phyloP scores from a whole-genome alignment of 345 rosid genomes.

The Acer saccharum region DNA sequence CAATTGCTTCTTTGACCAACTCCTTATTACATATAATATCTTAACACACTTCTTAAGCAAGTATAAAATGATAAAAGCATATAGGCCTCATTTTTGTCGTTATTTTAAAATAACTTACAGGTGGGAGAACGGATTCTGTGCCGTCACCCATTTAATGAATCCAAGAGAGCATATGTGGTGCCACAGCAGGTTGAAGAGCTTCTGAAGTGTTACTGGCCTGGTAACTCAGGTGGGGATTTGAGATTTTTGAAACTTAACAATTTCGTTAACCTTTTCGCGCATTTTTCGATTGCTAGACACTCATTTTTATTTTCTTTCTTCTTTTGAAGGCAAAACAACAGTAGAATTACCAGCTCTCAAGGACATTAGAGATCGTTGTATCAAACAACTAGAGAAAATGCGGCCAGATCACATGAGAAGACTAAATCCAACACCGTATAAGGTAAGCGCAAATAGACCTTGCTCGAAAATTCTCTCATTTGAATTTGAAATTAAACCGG shows the following conservation, averaged over 20 bases:
- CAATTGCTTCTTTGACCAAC: background rate
- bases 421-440: slow-evolving; percentile 94
- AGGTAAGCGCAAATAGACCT: slow-evolving; percentile 42
- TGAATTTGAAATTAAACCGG: background rate
- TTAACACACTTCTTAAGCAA: background rate
- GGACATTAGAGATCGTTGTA: slow-evolving; percentile 75
- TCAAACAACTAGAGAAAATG: slow-evolving; percentile 85
- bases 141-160: slow-evolving; percentile 97
- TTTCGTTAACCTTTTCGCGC: background rate
- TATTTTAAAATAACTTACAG: slow-evolving; percentile 31
- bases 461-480: background rate
- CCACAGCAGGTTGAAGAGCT: slow-evolving; percentile 92
- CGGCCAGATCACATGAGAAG: slow-evolving; percentile 92
- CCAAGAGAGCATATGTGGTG: slow-evolving; percentile 93
- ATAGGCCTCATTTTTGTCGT: background rate
- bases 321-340: slow-evolving; percentile 54
- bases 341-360: slow-evolving; percentile 70
- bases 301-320: slow-evolving; percentile 15
- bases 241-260: background rate
- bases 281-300: background rate
- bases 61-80: background rate
- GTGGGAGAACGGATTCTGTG: slow-evolving; percentile 86
- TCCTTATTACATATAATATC: background rate
- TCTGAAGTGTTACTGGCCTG: slow-evolving; percentile 90
- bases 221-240: slow-evolving; percentile 62